A percentile compares a stretch with the other conserved stretches of the same genome.
Evolutionary conservation across 192 early-diverging fungal species (phyloP).

Genomic region (Backusella circina): DNA sequence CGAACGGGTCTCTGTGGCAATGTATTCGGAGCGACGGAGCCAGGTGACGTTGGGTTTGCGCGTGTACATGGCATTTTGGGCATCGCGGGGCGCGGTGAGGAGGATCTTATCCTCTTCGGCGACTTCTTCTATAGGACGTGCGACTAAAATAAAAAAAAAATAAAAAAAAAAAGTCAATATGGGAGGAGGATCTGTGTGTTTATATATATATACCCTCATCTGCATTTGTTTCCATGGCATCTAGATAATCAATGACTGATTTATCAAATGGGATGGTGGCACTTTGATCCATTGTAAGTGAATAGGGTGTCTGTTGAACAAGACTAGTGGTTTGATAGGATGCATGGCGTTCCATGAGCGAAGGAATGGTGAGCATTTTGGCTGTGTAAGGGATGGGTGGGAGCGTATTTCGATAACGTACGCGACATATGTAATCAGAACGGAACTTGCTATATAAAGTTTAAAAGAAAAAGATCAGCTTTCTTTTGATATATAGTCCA

Average conservation of each 20-base stretch:
- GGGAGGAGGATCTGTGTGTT: not conserved
- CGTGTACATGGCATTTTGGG: constrained; percentile 10
- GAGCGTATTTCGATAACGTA: constrained; percentile 48
- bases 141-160: not conserved
- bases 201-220: constrained; percentile 25
- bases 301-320: constrained; percentile 40
- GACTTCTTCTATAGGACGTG: constrained; percentile 1
- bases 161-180: not conserved
- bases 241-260: constrained; percentile 42
- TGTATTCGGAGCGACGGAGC: constrained; percentile 55
- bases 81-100: constrained; percentile 21
- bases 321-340: constrained; percentile 44
- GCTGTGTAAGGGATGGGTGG: constrained; percentile 47
- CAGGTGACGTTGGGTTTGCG: constrained; percentile 42
- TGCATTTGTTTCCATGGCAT: constrained; percentile 31
- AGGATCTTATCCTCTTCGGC: constrained; percentile 31
- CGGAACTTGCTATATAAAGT: constrained; percentile 8
- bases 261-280: constrained; percentile 43
- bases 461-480: not conserved
- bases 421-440: constrained; percentile 36
- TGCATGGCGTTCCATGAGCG: constrained; percentile 40
- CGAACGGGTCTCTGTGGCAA: constrained; percentile 41
- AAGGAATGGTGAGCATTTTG: constrained; percentile 41
- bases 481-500: not conserved
- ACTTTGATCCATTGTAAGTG: constrained; percentile 41